Evolutionary conservation across 768 basidiomycete species (phyloP), one percentile per base, ranked within the genome.

Genomic region (Auriscalpium orientale): DNA sequence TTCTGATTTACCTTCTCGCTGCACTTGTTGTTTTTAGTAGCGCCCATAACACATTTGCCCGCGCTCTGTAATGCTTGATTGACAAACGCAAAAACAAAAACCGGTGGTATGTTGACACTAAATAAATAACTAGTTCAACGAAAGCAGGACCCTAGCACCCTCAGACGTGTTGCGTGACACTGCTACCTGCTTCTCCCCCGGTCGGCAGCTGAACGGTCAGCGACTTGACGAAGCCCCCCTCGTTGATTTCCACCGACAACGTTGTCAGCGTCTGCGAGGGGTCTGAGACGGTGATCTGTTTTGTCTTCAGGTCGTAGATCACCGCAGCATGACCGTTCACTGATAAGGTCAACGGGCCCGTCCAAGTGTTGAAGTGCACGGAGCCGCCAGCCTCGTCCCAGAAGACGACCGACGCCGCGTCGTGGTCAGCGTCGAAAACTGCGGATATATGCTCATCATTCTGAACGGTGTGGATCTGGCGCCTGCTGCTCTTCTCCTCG

Each of bases 231-330:
- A 46, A 46, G 16, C 63, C 67, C 1, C 45, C 46, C 11, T 54
- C 49, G 9, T 64, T 63, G 10, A 74, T 54, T 12, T 53, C 61
- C 51, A 83, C 58, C 28, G 69, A 64, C 0, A 79, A 65, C 2
- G 64, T 59, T 8, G 59, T 52, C 22, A 80, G 61, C 0, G 72
- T 72, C 64, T 89, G 86, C 1, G 83, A 83, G 4, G 86, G 87
- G 65, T 89, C 86, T 0, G 85, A 79, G 12, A 86, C 75, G 0
- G 78, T 79, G 35, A 89, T 58, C 21, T 70, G 71, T 37, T 77
- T 72, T 2, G 72, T 68, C 11, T 68, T 60, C 20, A 75, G 46
- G 13, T 73, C 65, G 57, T 78, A 78, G 8, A 82, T 73, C 13
- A 84, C 53, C 2, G 72, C 74, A 6, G 73, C 64, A 20, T 78